Evolutionary conservation across 2,329 filamentous ascomycete species (phyloP), one percentile per base, ranked within the genome.

Genomic region (Calonectria pseudoturangicola): DNA sequence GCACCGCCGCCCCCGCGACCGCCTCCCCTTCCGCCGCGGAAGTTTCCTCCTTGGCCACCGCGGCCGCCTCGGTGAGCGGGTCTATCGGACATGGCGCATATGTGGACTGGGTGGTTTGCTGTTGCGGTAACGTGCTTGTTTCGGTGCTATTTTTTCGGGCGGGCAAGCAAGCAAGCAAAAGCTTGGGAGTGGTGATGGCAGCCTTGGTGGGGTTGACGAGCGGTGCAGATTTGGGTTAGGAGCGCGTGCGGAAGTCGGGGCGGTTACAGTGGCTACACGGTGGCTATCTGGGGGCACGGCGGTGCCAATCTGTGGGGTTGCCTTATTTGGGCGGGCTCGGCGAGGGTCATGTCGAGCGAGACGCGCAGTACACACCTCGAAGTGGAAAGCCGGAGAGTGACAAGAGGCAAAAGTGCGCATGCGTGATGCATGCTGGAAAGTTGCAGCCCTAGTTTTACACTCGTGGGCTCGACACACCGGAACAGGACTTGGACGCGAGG

Each of bases 21-120:
- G 79, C 88, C 86, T 78, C 87, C 84, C 79, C 86, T 85, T 75
- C 85, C 86, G 77, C 84, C 83, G 58, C 84, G 81, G 48, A 85
- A 83, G 68, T 86, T 83, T 68, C 85, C 83, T 71, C 84, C 83
- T 75, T 84, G 81, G 72, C 84, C 82, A 72, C 88, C 85, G 74
- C 88, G 83, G 74, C 88, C 85, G 64, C 79, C 86, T 83, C 88
- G 85, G 75, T 89, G 83, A 68, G 84, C 83, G 70, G 83, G 85
- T 86, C 87, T 86, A 79, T 90, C 88, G 79, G 88, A 86, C 88
- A 90, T 90, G 72, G 78, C 80, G 75, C 76, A 76, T 78, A 66
- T 73, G 72, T 76, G 70, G 64, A 56, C 73, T 51, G 30, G 33
- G 8, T n/a, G 30, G 33, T 60, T 39, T 28, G 63, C 25, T 66